Evolutionary conservation across 345 rosid species (phyloP).

Genomic region (Bruguiera sexangula): DNA sequence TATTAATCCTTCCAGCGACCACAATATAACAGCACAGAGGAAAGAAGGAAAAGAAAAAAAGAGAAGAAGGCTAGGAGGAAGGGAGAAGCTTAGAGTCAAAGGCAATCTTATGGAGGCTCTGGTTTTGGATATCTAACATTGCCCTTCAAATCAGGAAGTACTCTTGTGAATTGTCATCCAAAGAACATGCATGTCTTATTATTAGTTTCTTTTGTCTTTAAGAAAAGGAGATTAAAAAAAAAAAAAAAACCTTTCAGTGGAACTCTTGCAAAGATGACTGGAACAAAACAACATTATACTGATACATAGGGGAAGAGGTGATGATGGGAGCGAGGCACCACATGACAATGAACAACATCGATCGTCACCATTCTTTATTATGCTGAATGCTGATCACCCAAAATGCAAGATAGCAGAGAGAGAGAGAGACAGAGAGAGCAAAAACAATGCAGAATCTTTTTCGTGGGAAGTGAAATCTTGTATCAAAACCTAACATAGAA

Average conservation of each 20-base stretch:
- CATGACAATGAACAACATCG: conserved; percentile 17
- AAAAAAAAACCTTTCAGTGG: background rate
- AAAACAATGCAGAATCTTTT: no score
- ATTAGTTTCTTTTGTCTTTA: background rate
- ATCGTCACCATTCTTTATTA: conserved; percentile 22
- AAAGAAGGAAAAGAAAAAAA: no score
- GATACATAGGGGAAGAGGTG: background rate
- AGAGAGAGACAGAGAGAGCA: background rate
- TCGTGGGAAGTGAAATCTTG: no score
- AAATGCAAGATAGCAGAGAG: conserved; percentile 6
- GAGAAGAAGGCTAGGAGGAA: no score
- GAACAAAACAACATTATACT: conserved; percentile 7
- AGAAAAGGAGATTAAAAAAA: background rate
- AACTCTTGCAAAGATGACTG: background rate
- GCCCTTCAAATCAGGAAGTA: background rate
- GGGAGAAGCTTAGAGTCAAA: background rate
- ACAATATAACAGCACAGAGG: no score
- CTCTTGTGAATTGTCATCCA: background rate
- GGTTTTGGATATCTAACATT: background rate
- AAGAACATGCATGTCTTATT: background rate
- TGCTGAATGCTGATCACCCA: background rate
- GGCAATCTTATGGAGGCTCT: background rate
- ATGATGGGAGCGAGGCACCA: conserved; percentile 7
- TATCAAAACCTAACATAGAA: no score
- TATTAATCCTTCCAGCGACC: no score